phyloP scores from a whole-genome alignment of 192 early-diverging fungal species.

The Paraglomus brasilianum region DNA sequence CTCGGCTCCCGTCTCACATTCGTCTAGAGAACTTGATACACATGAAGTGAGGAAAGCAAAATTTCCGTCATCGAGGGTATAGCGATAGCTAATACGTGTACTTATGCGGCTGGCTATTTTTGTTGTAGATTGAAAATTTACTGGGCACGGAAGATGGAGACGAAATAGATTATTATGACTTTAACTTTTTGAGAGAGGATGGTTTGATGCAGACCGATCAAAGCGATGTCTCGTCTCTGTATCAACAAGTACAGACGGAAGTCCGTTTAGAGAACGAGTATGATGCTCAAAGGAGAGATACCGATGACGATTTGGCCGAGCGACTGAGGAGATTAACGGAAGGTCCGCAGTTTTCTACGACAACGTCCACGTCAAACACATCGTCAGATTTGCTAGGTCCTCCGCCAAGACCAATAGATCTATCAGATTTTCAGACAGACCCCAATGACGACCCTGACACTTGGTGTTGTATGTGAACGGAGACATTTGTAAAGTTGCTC shows the following conservation, averaged over 20 bases:
- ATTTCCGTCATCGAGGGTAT: no score
- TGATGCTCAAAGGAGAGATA: background rate
- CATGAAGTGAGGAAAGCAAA: background rate
- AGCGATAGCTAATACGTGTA: no score
- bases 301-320: background rate
- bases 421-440: constrained; percentile 5
- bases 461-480: constrained; percentile 24
- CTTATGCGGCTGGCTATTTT: no score
- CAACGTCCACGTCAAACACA: background rate
- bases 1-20: background rate
- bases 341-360: background rate
- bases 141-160: no score
- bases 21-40: background rate
- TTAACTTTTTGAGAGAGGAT: no score
- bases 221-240: background rate
- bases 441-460: background rate
- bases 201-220: no score
- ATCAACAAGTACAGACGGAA: background rate
- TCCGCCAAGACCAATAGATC: constrained; percentile 14
- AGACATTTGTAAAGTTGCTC: background rate
- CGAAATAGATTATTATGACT: no score
- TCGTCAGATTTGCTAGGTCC: background rate
- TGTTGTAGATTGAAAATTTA: no score
- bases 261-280: background rate
- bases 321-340: background rate